These are phyloP conservation scores for Diaporthe sp. DNA, from an alignment of 2,329 filamentous ascomycete species.

Conservation along the genomic window DNA sequence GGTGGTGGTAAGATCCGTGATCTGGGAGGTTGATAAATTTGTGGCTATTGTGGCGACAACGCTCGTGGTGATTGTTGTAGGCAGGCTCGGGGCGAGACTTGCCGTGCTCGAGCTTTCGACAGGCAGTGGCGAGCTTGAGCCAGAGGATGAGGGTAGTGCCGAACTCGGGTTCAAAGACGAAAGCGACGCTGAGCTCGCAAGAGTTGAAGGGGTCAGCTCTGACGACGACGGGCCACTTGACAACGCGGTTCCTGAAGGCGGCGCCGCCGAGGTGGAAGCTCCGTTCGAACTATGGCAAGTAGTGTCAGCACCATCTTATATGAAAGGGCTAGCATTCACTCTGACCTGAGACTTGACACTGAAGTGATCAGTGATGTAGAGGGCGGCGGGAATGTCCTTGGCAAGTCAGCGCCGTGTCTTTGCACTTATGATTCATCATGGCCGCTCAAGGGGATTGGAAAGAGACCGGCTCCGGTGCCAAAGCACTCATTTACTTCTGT, in stretches of 20 bases:
- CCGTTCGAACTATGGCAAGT: conserved; percentile 6
- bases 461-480: not conserved
- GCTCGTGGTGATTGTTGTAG: conserved; percentile 33
- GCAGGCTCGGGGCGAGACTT: not conserved
- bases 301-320: conserved; percentile 1
- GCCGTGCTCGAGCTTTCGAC: not conserved
- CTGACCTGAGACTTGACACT: conserved; percentile 17
- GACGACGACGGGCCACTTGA: not conserved
- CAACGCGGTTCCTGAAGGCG: not conserved
- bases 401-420: not conserved
- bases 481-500: not conserved
- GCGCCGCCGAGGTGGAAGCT: not conserved
- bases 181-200: not conserved
- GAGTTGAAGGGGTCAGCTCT: not conserved
- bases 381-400: conserved; percentile 24
- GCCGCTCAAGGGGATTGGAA: no score
- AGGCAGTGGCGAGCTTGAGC: conserved; percentile 5
- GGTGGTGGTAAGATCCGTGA: conserved; percentile 37
- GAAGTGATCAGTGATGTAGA: conserved; percentile 4
- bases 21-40: conserved; percentile 38
- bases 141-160: not conserved
- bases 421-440: not conserved
- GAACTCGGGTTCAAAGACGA: not conserved
- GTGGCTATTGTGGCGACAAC: conserved; percentile 31
- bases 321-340: not conserved